A percentile compares a stretch with the other conserved stretches of the same genome.
These are phyloP conservation scores for Cryphonectria nitschkei DNA, from an alignment of 2,329 filamentous ascomycete species.

Conservation along the genomic window DNA sequence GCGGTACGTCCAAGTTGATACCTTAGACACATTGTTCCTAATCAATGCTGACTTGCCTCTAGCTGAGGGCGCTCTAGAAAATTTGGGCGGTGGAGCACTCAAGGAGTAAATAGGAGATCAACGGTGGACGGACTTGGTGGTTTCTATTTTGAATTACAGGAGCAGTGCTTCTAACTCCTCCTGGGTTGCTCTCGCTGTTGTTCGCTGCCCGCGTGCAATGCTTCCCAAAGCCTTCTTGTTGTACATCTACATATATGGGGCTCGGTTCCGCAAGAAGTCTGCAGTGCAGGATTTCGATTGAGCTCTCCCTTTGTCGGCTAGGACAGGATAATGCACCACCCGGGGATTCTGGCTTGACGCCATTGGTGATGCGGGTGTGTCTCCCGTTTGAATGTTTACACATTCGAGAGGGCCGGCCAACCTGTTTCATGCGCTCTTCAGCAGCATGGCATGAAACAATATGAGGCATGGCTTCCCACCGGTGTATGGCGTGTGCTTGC, in stretches of 20 bases:
- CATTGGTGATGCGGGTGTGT: not conserved
- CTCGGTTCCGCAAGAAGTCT: constrained; percentile 13
- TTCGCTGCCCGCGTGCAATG: constrained; percentile 1
- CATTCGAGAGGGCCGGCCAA: not conserved
- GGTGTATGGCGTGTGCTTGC: not conserved
- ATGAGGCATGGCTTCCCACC: too few species aligned
- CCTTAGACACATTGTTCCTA: not conserved
- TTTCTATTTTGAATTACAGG: constrained; percentile 1
- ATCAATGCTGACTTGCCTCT: not conserved
- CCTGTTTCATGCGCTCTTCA: not conserved
- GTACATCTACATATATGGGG: constrained; percentile 19
- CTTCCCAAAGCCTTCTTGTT: constrained; percentile 19
- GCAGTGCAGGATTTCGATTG: constrained; percentile 7
- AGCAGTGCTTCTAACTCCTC: not conserved
- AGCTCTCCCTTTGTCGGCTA: not conserved
- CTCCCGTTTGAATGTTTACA: not conserved
- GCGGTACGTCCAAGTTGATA: not conserved
- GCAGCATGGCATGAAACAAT: not conserved
- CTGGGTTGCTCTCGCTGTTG: not conserved
- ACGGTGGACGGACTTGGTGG: not conserved
- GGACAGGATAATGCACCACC: not conserved
- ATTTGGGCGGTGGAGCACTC: not conserved
- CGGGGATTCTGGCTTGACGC: not conserved
- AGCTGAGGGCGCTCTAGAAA: constrained; percentile 3
- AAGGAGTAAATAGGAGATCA: not conserved